Percentiles rank a stretch among this genome's conserved stretches.
Evolutionary conservation across 768 basidiomycete species (phyloP).

Genomic region (Tylopilus felleus): DNA sequence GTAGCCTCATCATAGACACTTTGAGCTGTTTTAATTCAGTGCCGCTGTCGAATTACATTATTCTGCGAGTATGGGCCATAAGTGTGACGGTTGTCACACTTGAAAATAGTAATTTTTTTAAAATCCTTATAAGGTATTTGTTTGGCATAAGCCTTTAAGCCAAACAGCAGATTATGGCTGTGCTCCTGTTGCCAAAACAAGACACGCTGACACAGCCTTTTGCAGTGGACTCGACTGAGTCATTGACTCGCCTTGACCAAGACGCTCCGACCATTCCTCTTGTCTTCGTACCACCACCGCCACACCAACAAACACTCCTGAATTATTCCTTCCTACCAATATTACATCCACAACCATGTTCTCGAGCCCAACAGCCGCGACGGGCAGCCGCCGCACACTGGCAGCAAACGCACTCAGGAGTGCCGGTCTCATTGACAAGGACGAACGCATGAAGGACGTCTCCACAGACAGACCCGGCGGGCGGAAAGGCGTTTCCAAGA

Average conservation of each 20-base stretch:
- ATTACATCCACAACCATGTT: conserved; percentile 38
- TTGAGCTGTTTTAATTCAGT: conserved; percentile 1
- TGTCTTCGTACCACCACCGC: conserved; percentile 19
- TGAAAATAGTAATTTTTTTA: neutral
- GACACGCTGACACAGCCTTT: conserved; percentile 25
- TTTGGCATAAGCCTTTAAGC: conserved; percentile 27
- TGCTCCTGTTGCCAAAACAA: conserved; percentile 21
- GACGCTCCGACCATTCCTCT: conserved; percentile 5
- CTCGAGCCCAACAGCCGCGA: conserved; percentile 57
- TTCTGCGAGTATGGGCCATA: conserved; percentile 2
- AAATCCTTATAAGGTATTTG: conserved; percentile 6
- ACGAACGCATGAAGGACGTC: conserved; percentile 70
- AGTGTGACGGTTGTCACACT: conserved; percentile 23
- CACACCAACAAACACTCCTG: neutral
- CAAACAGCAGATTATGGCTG: conserved; percentile 17
- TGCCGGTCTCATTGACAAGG: conserved; percentile 75
- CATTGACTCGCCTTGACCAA: conserved; percentile 12
- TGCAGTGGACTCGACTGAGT: conserved; percentile 14
- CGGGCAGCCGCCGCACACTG: conserved; percentile 56
- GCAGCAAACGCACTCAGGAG: conserved; percentile 61
- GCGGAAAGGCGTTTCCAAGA: conserved; percentile 63
- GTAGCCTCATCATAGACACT: conserved; percentile 1
- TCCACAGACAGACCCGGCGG: conserved; percentile 65
- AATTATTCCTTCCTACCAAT: neutral
- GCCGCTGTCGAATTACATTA: conserved; percentile 15